phyloP scores from a whole-genome alignment of 208 protist species.

The Tritrichomonas musculus region DNA sequence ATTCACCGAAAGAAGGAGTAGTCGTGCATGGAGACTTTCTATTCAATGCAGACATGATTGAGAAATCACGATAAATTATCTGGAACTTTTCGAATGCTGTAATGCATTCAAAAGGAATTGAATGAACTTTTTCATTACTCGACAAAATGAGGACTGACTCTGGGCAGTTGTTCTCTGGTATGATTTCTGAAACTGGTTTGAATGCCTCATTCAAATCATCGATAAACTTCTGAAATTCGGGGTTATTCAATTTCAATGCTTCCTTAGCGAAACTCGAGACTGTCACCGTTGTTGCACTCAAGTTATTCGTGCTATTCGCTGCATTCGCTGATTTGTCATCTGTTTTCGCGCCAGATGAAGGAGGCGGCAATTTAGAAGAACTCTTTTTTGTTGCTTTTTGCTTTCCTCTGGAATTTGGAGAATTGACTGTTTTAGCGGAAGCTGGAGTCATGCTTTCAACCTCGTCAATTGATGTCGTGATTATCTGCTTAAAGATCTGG shows the following conservation, averaged over 20 bases:
- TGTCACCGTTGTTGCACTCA: background rate
- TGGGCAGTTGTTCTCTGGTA: background rate
- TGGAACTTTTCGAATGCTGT: background rate
- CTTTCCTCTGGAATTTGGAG: no score
- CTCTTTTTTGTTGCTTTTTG: background rate
- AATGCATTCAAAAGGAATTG: background rate
- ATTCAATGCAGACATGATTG: background rate
- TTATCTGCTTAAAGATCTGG: background rate
- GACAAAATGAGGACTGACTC: background rate
- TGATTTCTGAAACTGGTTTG: background rate
- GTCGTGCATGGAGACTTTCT: background rate
- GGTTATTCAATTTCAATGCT: background rate
- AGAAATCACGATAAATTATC: background rate
- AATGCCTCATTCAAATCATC: background rate
- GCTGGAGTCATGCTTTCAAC: no score
- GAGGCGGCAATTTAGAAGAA: background rate
- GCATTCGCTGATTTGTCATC: background rate
- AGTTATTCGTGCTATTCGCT: background rate
- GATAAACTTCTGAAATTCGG: conserved; percentile 1
- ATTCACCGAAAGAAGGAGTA: background rate
- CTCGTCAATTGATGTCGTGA: no score
- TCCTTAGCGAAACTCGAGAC: background rate
- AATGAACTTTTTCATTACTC: background rate
- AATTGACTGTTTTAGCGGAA: no score
- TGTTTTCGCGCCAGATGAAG: background rate